Percentiles rank a stretch among this genome's conserved stretches.
These are phyloP conservation scores for Chaetomium olivaceum DNA, from an alignment of 2,329 filamentous ascomycete species.

Conservation along the genomic window DNA sequence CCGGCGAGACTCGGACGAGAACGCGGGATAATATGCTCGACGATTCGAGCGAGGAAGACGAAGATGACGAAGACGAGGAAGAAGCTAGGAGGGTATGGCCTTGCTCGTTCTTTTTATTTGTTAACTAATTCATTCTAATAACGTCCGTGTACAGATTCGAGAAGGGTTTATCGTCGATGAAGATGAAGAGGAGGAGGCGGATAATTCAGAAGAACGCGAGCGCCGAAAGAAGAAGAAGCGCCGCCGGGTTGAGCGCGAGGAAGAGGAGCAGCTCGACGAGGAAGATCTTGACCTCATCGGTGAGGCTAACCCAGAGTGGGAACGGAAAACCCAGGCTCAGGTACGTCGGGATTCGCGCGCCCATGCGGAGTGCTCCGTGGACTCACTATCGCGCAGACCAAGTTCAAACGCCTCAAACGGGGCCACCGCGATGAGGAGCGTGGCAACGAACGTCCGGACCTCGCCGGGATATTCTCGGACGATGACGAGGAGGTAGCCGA, in stretches of 20 bases:
- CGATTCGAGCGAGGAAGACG: conserved; percentile 89
- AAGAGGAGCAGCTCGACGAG: conserved; percentile 88
- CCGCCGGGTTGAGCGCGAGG: conserved; percentile 71
- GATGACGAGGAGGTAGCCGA: conserved; percentile 77
- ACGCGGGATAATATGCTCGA: conserved; percentile 56
- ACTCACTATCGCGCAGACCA: conserved; percentile 58
- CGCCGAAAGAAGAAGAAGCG: conserved; percentile 74
- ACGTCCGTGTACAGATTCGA: conserved; percentile 62
- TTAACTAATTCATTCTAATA: conserved; percentile 21
- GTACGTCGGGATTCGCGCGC: conserved; percentile 48
- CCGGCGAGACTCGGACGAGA: conserved; percentile 54
- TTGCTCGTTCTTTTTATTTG: conserved; percentile 18
- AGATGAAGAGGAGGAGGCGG: conserved; percentile 74
- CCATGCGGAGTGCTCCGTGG: neutral
- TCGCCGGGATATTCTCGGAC: conserved; percentile 93
- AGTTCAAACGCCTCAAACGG: conserved; percentile 95
- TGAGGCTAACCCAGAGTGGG: conserved; percentile 71
- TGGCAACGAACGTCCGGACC: conserved; percentile 64
- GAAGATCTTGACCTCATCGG: conserved; percentile 96
- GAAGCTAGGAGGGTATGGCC: conserved; percentile 69
- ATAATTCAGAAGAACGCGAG: conserved; percentile 54
- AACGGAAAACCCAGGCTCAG: conserved; percentile 67
- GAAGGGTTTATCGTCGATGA: conserved; percentile 97
- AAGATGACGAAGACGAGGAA: conserved; percentile 89
- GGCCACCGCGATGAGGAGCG: conserved; percentile 75